A percentile compares a stretch with the other conserved stretches of the same genome.
Conservation (phyloP, 306 rosid species). For the Inga oerstediana region DNA sequence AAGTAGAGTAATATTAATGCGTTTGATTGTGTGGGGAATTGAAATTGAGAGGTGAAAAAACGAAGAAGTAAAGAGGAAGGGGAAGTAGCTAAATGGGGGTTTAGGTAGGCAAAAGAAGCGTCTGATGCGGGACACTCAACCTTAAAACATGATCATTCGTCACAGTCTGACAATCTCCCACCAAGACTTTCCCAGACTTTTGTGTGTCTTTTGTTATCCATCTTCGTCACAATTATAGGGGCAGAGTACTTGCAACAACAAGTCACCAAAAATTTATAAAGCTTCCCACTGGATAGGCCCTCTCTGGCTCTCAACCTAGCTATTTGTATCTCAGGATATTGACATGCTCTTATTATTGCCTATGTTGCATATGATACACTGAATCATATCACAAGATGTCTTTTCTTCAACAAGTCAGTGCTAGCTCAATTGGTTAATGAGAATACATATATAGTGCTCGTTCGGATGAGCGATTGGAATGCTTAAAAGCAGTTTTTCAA, state of each 20-base stretch:
- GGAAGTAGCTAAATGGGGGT: slow-evolving; percentile 28
- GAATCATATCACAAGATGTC: background rate
- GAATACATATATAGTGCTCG: too few relatives aligned
- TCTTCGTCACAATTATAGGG: slow-evolving; percentile 12
- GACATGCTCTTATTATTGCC: background rate
- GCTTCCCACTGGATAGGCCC: background rate
- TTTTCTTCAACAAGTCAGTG: background rate
- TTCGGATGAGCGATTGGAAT: too few relatives aligned
- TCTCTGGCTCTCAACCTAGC: background rate
- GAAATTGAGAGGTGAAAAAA: background rate
- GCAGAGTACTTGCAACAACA: background rate
- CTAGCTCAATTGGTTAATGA: background rate
- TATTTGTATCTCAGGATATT: background rate
- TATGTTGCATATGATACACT: background rate
- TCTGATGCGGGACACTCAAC: slow-evolving; percentile 53
- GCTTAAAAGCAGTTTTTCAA: too few relatives aligned
- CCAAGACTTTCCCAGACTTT: background rate
- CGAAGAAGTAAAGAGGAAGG: slow-evolving; percentile 6
- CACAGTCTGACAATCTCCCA: slow-evolving; percentile 20
- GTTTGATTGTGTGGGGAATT: background rate
- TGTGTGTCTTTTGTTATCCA: slow-evolving; percentile 3
- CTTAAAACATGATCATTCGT: slow-evolving; percentile 30
- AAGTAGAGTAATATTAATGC: background rate
- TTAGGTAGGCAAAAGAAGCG: slow-evolving; percentile 44
- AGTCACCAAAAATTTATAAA: background rate